Percentiles rank a stretch among this genome's conserved stretches.
phyloP scores from a whole-genome alignment of 2,329 filamentous ascomycete species.

The Mariannaea sp. region DNA sequence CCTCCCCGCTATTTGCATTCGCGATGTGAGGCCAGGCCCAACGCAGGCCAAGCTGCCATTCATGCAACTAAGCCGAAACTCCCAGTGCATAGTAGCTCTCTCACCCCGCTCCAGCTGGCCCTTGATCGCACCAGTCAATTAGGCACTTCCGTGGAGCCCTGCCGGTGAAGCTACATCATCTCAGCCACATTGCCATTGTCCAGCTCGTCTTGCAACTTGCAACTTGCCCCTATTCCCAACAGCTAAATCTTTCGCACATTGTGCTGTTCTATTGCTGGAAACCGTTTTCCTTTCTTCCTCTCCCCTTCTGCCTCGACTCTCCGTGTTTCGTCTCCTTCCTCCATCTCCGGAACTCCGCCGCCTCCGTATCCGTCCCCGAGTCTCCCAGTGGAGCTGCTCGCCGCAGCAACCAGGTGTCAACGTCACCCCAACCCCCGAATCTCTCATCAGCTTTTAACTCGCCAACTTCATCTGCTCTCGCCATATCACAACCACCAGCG shows the following conservation, averaged over 20 bases:
- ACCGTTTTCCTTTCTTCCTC: slow-evolving; percentile 6
- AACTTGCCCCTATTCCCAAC: slow-evolving; percentile 26
- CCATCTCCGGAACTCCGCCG: slow-evolving; percentile 13
- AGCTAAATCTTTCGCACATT: slow-evolving; percentile 19
- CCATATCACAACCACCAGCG: slow-evolving; percentile 25
- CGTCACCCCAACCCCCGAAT: slow-evolving; percentile 32
- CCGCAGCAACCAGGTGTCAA: slow-evolving; percentile 38
- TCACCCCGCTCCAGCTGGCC: slow-evolving; percentile 7
- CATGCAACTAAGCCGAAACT: slow-evolving; percentile 20
- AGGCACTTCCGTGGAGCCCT: slow-evolving; percentile 23
- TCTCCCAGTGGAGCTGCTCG: slow-evolving; percentile 35
- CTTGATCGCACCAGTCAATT: slow-evolving; percentile 19
- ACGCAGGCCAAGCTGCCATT: background rate
- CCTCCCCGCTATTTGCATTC: slow-evolving; percentile 20
- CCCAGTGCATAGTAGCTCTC: slow-evolving; percentile 1
- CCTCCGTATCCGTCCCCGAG: slow-evolving; percentile 11
- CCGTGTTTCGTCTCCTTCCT: slow-evolving; percentile 3
- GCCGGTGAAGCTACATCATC: slow-evolving; percentile 34
- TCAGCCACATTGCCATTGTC: slow-evolving; percentile 34
- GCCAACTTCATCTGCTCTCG: slow-evolving; percentile 32
- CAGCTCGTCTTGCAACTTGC: slow-evolving; percentile 25
- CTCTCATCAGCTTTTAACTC: slow-evolving; percentile 28
- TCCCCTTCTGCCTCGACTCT: slow-evolving; percentile 6
- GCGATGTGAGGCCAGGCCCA: slow-evolving; percentile 6
- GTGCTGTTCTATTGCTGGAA: slow-evolving; percentile 19